Conservation (phyloP, 805 yeast genomes). For the Huiozyma naganishii region DNA sequence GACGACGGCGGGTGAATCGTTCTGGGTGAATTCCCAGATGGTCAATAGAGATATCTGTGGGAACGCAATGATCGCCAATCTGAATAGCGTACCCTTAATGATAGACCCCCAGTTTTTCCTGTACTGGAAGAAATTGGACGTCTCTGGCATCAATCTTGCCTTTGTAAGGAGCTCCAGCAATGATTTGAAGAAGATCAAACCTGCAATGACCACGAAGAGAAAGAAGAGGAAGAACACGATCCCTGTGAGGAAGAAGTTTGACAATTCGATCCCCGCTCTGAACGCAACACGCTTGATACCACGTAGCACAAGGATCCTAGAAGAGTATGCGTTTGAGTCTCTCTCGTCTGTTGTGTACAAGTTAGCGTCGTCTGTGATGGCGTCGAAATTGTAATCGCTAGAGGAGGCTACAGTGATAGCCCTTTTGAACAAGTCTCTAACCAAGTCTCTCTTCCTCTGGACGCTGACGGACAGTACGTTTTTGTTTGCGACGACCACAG, state of each 20-base stretch:
- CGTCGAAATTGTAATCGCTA: constrained; percentile 34
- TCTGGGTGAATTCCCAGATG: constrained; percentile 79
- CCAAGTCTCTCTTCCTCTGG: constrained; percentile 36
- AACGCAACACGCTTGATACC: constrained; percentile 90
- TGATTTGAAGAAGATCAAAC: constrained; percentile 56
- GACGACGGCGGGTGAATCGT: constrained; percentile 75
- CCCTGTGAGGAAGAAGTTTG: constrained; percentile 78
- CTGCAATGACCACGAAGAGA: constrained; percentile 48
- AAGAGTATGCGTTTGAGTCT: constrained; percentile 40
- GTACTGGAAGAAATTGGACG: constrained; percentile 59
- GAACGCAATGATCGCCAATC: constrained; percentile 73
- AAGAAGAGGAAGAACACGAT: constrained; percentile 74
- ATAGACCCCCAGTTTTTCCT: constrained; percentile 76
- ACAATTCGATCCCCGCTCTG: constrained; percentile 74
- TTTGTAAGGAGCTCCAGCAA: constrained; percentile 51
- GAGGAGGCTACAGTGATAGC: constrained; percentile 24
- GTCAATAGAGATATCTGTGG: constrained; percentile 77
- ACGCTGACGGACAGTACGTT: constrained; percentile 71
- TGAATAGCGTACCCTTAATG: constrained; percentile 79
- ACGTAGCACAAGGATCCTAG: constrained; percentile 69
- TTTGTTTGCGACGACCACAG: constrained; percentile 58
- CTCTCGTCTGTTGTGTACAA: constrained; percentile 68
- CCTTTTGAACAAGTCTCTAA: constrained; percentile 27
- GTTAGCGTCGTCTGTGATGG: constrained; percentile 38
- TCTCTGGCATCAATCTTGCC: constrained; percentile 43